phyloP scores from a whole-genome alignment of 805 yeast genomes.

The Candida yuanshanica region DNA sequence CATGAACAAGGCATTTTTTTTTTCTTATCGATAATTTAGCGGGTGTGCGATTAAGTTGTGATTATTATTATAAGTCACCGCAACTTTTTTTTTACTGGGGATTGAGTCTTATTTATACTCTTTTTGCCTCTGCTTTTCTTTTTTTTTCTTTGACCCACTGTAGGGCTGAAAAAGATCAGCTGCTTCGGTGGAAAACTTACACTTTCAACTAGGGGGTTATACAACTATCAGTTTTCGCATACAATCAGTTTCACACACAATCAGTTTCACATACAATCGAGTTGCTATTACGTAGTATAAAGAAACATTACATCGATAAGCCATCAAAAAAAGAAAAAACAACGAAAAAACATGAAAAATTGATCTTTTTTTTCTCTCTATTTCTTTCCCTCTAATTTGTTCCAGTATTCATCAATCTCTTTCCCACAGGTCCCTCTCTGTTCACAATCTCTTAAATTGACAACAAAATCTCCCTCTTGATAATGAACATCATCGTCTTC shows the following conservation, averaged over 20 bases:
- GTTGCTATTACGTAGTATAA: too few relatives aligned
- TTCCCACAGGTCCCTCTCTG: constrained; percentile 45
- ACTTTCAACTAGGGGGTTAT: too few relatives aligned
- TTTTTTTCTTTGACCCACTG: too few relatives aligned
- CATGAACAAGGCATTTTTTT: constrained; percentile 2
- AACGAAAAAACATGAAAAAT: background rate
- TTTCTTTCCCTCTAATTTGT: background rate
- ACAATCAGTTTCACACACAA: too few relatives aligned
- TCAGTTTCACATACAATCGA: too few relatives aligned
- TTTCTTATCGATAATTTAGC: too few relatives aligned
- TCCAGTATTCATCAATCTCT: constrained; percentile 36
- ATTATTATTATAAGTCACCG: too few relatives aligned
- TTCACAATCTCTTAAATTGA: constrained; percentile 53
- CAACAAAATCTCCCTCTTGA: constrained; percentile 62
- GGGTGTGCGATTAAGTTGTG: background rate
- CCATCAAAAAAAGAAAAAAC: background rate
- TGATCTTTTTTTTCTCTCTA: background rate
- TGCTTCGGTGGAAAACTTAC: too few relatives aligned
- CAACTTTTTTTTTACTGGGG: too few relatives aligned
- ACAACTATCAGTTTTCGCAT: too few relatives aligned
- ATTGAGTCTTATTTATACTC: background rate
- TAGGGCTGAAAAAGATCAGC: too few relatives aligned
- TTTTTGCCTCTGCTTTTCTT: too few relatives aligned
- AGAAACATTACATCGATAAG: background rate
- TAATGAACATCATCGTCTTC: constrained; percentile 47